phyloP scores from a whole-genome alignment of 2,329 filamentous ascomycete genomes.

The Fusarium heterosporum region DNA sequence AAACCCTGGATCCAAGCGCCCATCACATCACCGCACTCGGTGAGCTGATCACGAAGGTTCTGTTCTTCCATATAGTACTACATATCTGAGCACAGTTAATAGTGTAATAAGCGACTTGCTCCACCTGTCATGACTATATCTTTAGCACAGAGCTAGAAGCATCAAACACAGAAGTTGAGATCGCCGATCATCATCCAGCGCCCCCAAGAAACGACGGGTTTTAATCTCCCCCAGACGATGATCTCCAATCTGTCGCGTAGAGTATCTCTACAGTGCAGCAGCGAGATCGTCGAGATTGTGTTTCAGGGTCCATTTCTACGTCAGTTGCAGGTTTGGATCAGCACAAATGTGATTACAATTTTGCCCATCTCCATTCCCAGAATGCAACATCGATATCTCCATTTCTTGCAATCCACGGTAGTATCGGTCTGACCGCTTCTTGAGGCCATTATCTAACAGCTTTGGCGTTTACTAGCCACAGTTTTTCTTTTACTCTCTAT shows the following conservation, averaged over 20 bases:
- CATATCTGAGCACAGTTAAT: background rate
- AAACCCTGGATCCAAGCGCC: too few relatives aligned
- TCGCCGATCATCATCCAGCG: slow-evolving; percentile 24
- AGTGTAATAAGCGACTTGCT: background rate
- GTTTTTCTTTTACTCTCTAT: background rate
- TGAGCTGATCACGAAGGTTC: background rate
- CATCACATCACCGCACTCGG: background rate
- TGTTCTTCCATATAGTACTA: background rate
- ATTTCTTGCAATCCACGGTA: background rate
- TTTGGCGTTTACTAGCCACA: slow-evolving; percentile 10
- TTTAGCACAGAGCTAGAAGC: slow-evolving; percentile 7
- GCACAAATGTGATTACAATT: background rate
- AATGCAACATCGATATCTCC: slow-evolving; percentile 1
- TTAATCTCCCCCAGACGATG: slow-evolving; percentile 38
- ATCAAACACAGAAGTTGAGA: slow-evolving; percentile 10
- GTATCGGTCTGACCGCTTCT: slow-evolving; percentile 5
- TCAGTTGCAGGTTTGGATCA: background rate
- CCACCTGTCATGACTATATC: slow-evolving; percentile 9
- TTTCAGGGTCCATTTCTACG: slow-evolving; percentile 8
- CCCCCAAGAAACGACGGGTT: background rate
- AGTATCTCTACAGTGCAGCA: slow-evolving; percentile 36
- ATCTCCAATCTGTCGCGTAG: slow-evolving; percentile 22
- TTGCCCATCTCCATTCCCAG: slow-evolving; percentile 11
- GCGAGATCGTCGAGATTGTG: slow-evolving; percentile 6
- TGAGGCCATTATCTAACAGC: background rate